Conservation (phyloP, 2,329 filamentous ascomycete species). For the Xylaria sp. region DNA sequence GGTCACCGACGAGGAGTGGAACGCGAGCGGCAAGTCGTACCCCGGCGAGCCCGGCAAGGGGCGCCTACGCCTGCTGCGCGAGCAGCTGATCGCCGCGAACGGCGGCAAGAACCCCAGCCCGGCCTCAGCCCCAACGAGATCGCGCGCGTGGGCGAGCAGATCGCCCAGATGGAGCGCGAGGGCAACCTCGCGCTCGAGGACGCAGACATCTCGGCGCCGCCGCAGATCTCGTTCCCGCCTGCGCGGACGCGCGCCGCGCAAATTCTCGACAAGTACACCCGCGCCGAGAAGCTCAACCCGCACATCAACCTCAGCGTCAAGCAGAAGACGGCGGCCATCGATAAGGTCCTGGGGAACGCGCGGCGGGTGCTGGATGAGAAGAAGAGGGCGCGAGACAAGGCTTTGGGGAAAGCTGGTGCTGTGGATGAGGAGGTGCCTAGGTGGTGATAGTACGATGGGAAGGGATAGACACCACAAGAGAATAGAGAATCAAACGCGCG, state of each 20-base stretch:
- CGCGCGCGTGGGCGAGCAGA: conserved; percentile 1
- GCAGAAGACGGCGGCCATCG: conserved; percentile 32
- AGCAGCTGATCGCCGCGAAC: conserved; percentile 30
- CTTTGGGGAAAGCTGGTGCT: not conserved
- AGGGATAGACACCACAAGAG: too few species aligned
- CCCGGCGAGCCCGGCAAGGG: conserved; percentile 60
- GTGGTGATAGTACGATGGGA: not conserved
- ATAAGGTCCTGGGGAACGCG: conserved; percentile 24
- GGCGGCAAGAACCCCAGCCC: conserved; percentile 7
- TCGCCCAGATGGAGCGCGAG: conserved; percentile 29
- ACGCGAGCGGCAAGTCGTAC: conserved; percentile 54
- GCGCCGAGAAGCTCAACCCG: not conserved
- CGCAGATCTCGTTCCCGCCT: conserved; percentile 25
- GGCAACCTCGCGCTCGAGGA: conserved; percentile 40
- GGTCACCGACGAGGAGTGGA: conserved; percentile 61
- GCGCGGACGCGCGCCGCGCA: conserved; percentile 23
- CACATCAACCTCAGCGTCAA: not conserved
- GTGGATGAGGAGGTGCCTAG: not conserved
- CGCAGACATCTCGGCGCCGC: conserved; percentile 34
- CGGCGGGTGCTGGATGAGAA: not conserved
- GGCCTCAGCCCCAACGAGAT: conserved; percentile 6
- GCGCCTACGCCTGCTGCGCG: conserved; percentile 50
- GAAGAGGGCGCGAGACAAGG: conserved; percentile 6
- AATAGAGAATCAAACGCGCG: too few species aligned
- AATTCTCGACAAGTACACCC: conserved; percentile 20